Evolutionary conservation across 1,284 basidiomycete genomes (phyloP).

Genomic region (Apiotrichum sp.): DNA sequence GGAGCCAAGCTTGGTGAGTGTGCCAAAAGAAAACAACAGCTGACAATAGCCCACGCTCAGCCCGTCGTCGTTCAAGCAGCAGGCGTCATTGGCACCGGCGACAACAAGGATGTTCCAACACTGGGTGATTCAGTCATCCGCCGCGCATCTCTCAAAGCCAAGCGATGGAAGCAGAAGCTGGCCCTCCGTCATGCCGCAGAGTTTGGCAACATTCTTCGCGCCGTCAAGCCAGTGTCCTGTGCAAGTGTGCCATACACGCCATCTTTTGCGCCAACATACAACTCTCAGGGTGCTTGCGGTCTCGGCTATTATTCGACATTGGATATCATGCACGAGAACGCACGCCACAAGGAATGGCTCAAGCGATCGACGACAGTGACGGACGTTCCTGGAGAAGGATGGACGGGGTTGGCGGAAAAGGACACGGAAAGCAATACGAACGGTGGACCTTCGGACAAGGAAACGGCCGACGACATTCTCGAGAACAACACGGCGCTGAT

Average conservation of each 20-base stretch:
- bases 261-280: constrained; percentile 34
- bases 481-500: constrained; percentile 29
- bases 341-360: constrained; percentile 23
- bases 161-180: constrained; percentile 32
- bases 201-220: neutral
- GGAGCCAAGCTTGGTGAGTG: constrained; percentile 33
- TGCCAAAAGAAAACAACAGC: neutral
- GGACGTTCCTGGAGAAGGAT: constrained; percentile 5
- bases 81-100: constrained; percentile 5
- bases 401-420: constrained; percentile 4
- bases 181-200: neutral
- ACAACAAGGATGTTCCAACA: constrained; percentile 11
- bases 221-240: neutral
- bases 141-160: constrained; percentile 33
- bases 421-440: neutral
- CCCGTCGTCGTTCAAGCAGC: constrained; percentile 28
- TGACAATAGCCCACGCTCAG: constrained; percentile 27
- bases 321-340: constrained; percentile 34
- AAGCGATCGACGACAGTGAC: neutral
- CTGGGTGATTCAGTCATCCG: constrained; percentile 30
- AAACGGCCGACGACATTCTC: constrained; percentile 25
- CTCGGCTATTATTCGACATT: constrained; percentile 33
- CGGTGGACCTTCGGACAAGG: constrained; percentile 5
- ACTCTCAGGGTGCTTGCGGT: constrained; percentile 27
- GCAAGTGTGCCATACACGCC: constrained; percentile 23